Evolutionary conservation across 176 grass and related monocot species (phyloP).

Genomic region (Raddia guianensis): DNA sequence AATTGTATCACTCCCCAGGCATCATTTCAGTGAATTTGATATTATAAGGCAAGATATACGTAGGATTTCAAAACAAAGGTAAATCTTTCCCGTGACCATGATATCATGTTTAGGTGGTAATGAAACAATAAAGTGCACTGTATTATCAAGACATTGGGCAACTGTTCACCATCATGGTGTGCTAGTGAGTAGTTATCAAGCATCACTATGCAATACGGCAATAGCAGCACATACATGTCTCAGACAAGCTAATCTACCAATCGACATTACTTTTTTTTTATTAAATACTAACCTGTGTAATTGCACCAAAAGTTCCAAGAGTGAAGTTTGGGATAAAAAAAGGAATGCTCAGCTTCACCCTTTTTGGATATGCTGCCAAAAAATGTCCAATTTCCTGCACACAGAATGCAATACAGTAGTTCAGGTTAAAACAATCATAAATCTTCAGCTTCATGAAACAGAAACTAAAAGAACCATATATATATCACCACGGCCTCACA

Average conservation of each 20-base stretch:
- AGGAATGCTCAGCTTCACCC: constrained; percentile 87
- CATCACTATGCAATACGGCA: constrained; percentile 22
- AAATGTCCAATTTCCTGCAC: constrained; percentile 92
- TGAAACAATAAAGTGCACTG: constrained; percentile 3
- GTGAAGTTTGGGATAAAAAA: constrained; percentile 97
- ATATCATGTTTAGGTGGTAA: constrained; percentile 15
- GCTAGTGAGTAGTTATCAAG: constrained; percentile 15
- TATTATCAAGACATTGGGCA: constrained; percentile 20
- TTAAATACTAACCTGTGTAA: constrained; percentile 74
- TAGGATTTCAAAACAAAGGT: background rate
- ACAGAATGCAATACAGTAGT: constrained; percentile 17
- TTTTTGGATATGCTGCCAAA: constrained; percentile 87
- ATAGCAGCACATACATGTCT: constrained; percentile 3
- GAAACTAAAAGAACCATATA: background rate
- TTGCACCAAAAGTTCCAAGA: constrained; percentile 89
- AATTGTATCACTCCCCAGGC: background rate
- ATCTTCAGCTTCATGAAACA: constrained; percentile 5
- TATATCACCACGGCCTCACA: background rate
- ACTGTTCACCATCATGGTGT: constrained; percentile 12
- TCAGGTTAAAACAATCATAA: constrained; percentile 23
- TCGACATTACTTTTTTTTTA: constrained; percentile 33
- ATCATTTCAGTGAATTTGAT: constrained; percentile 6
- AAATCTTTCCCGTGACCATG: background rate
- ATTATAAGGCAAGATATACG: background rate
- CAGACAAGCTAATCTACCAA: background rate